Conservation (phyloP, 441 rosid genomes). For the Rhodomyrtus psidioides region DNA sequence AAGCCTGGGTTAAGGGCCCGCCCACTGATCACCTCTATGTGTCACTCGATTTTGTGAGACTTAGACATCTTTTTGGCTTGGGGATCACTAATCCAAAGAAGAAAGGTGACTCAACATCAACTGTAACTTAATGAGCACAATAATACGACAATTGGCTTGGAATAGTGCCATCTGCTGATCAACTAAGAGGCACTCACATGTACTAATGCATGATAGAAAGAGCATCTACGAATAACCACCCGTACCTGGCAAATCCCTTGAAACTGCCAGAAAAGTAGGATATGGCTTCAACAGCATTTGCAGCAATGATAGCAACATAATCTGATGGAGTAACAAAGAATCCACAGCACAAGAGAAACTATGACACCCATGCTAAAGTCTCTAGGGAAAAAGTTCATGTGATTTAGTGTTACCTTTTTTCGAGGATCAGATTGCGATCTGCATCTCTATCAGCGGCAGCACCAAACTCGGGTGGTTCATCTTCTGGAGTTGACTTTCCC, state of each 20-base stretch:
- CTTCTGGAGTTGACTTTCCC: slow-evolving; percentile 51
- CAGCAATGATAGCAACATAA: slow-evolving; percentile 95
- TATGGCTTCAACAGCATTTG: slow-evolving; percentile 82
- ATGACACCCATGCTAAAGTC: not conserved
- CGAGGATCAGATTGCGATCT: slow-evolving; percentile 96
- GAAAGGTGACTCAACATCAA: not conserved
- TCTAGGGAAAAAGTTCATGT: not conserved
- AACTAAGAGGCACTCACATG: not conserved
- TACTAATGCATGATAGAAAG: not conserved
- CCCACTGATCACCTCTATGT: not conserved
- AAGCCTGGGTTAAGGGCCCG: rapidly evolving
- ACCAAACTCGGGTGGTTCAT: slow-evolving; percentile 88
- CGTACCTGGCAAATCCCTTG: slow-evolving; percentile 96
- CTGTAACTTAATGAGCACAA: not conserved
- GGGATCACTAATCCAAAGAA: not conserved
- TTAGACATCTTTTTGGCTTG: not conserved
- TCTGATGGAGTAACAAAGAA: slow-evolving; percentile 98
- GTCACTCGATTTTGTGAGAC: not conserved
- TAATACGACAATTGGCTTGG: not conserved
- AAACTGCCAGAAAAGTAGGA: slow-evolving; percentile 90
- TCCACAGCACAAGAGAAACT: slow-evolving; percentile 24
- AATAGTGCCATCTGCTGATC: not conserved
- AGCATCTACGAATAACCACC: not conserved
- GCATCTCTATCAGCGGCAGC: slow-evolving; percentile 99
- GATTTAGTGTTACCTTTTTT: slow-evolving; percentile 54